Base-by-base conservation (phyloP, 2,329 filamentous ascomycete genomes). In the Trichoderma breve region DNA sequence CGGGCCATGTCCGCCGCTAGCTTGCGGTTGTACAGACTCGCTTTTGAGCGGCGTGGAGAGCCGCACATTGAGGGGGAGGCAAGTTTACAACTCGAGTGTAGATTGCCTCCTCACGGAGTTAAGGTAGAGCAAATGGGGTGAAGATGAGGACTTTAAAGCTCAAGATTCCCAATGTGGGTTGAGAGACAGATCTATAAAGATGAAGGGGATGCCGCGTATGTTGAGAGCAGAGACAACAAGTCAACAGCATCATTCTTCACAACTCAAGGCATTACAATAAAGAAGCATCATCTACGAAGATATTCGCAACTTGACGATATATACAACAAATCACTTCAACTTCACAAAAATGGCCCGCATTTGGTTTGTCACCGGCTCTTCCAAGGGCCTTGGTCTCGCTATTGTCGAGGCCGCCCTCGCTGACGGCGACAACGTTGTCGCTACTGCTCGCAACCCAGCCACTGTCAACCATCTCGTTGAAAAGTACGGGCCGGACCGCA, bases 361-460 rank as follows among this genome's bases (percentile, higher is more conserved):
- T 47, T 86, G 84, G 83, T 80, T 86, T 61, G 79, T 87, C 15
- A 87, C 85, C 12, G 86, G 85, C 51, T 82, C 80, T 60, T 83
- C 84, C 15, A 83, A 83, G 8, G 86, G 86, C 14, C 81, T 87
- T 47, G 86, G 86, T 12, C 78, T 80, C 3, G 76, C 79, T 24
- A 77, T 87, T n/a, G 79, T 80, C 9, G 75, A 80, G 4, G 78
- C 79, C 2, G 77, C 84, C 15, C 81, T 86, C 5, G 73, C 75
- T 2, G 74, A 77, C 3, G 83, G 84, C 4, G 80, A 86, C 70
- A 76, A 76, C 1, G 84, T 85, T 14, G 81, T 86, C 28, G 86
- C 85, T 2, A 87, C 85, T 0, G 80, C 83, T 7, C 81, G 85
- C 55, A 75, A 79, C 2, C 76, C 81, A 0, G 81, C 81, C 1